Conservation (phyloP, 2,329 filamentous ascomycete genomes). For the Cordyceps militaris region DNA sequence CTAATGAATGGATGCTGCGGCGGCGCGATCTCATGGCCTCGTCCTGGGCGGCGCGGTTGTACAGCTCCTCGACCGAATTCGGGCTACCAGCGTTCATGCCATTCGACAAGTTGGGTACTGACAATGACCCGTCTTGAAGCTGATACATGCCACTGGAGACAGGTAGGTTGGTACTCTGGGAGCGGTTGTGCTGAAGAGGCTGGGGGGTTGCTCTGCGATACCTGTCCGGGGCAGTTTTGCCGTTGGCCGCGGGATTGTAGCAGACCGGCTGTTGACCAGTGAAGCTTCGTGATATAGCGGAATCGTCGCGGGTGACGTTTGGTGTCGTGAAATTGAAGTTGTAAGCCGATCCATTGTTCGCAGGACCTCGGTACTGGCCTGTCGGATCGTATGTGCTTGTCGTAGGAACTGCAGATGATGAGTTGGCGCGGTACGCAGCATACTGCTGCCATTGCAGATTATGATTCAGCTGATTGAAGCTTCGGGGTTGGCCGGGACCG, state of each 20-base stretch:
- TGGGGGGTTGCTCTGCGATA: conserved; percentile 63
- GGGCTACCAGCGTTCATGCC: conserved; percentile 43
- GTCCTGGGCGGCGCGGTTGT: conserved; percentile 51
- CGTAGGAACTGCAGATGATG: conserved; percentile 37
- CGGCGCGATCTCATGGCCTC: conserved; percentile 70
- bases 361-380: conserved; percentile 24
- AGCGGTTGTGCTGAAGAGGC: conserved; percentile 28
- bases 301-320: conserved; percentile 47
- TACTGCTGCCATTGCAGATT: conserved; percentile 45
- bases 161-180: conserved; percentile 29
- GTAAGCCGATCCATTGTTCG: conserved; percentile 34
- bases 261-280: conserved; percentile 37
- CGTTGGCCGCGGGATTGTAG: conserved; percentile 34
- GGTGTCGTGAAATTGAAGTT: conserved; percentile 29
- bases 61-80: conserved; percentile 59
- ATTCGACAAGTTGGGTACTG: conserved; percentile 41
- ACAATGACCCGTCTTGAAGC: conserved; percentile 25
- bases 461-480: conserved; percentile 61
- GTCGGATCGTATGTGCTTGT: conserved; percentile 20
- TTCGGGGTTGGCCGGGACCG: conserved; percentile 65
- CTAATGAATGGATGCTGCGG: conserved; percentile 69
- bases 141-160: conserved; percentile 22
- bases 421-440: conserved; percentile 40
- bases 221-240: conserved; percentile 60
- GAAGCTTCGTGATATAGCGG: conserved; percentile 37